A percentile compares a stretch with the other conserved stretches of the same genome.
Evolutionary conservation across 208 protist species (phyloP).

Genomic region (Wallacemonas sp.): DNA sequence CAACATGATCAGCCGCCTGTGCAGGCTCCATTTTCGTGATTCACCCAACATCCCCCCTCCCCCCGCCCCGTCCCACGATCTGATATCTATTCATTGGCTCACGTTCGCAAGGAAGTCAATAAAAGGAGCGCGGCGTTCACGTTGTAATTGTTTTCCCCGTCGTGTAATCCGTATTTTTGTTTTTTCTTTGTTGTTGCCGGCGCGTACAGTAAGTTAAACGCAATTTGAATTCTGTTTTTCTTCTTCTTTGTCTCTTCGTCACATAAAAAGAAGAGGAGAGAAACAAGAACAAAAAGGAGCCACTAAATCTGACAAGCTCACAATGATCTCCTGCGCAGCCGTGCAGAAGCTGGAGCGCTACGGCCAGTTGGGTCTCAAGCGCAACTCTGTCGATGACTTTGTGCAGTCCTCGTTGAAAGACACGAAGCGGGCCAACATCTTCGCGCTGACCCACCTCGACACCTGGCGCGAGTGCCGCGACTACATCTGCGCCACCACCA

Average conservation of each 20-base stretch:
- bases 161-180: neutral
- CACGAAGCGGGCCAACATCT: conserved; percentile 64
- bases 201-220: no score
- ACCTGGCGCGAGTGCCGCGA: conserved; percentile 64
- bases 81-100: no score
- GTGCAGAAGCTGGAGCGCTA: conserved; percentile 91
- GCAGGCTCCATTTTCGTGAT: no score
- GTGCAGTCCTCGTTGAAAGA: conserved; percentile 74
- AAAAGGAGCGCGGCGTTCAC: no score
- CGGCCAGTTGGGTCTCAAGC: conserved; percentile 79
- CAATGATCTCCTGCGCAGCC: conserved; percentile 80
- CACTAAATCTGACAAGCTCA: neutral
- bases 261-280: neutral
- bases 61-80: no score
- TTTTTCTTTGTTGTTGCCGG: no score
- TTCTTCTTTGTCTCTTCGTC: neutral
- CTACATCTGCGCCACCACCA: conserved; percentile 19
- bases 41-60: no score
- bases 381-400: conserved; percentile 69
- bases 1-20: no score
- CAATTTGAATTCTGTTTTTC: no score
- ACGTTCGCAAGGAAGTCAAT: no score
- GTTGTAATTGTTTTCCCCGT: conserved; percentile 9
- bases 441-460: conserved; percentile 76
- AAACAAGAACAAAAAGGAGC: no score